These are phyloP conservation scores for Scytalidium lignicola DNA, from an alignment of 2,329 filamentous ascomycete species.

Conservation along the genomic window DNA sequence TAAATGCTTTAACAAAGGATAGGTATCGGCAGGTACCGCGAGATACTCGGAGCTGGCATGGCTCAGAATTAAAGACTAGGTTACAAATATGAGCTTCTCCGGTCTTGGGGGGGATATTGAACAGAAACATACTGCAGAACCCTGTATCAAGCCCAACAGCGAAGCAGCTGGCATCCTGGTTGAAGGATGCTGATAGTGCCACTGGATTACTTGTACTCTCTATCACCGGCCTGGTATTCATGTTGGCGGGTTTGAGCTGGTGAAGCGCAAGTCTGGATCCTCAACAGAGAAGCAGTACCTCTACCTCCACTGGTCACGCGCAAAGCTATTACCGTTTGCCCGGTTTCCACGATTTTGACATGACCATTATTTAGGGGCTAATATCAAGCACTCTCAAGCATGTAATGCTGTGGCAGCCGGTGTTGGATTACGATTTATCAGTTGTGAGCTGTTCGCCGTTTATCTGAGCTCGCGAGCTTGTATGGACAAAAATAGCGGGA, in stretches of 20 bases:
- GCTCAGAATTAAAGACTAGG: constrained; percentile 67
- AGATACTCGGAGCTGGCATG: constrained; percentile 63
- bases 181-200: constrained; percentile 81
- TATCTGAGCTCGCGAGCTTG: neutral
- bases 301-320: neutral
- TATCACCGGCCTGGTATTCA: constrained; percentile 87
- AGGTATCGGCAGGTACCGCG: constrained; percentile 38
- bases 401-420: neutral
- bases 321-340: neutral
- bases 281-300: neutral
- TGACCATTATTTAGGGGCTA: neutral
- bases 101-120: neutral
- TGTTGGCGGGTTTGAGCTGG: constrained; percentile 35
- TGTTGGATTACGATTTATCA: neutral
- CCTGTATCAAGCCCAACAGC: constrained; percentile 81
- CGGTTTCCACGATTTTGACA: neutral
- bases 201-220: constrained; percentile 69
- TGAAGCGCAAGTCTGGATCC: neutral
- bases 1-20: neutral
- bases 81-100: neutral
- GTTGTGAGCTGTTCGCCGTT: neutral
- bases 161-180: constrained; percentile 79
- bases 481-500: neutral
- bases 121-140: constrained; percentile 63
- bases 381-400: neutral